A percentile compares a stretch with the other conserved stretches of the same genome.
Conservation (phyloP, 345 rosid genomes). For the Ceriops tagal region DNA sequence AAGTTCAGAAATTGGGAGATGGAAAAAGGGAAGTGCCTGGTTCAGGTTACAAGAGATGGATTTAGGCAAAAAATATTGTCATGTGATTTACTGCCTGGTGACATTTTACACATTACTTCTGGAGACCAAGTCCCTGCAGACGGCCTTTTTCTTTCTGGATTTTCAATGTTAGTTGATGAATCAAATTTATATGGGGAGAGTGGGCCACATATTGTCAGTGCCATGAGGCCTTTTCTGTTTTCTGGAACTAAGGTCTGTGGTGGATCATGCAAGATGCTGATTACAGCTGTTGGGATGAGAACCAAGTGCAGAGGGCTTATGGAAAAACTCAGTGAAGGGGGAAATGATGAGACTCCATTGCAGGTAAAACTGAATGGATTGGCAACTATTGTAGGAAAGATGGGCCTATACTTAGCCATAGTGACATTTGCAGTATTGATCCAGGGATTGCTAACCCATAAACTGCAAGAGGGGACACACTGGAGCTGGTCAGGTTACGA, state of each 20-base stretch:
- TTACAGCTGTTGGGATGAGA: conserved; percentile 92
- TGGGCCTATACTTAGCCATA: conserved; percentile 75
- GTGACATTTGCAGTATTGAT: conserved; percentile 80
- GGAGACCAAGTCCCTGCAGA: conserved; percentile 96
- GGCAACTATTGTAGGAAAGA: conserved; percentile 79
- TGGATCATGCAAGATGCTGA: conserved; percentile 85
- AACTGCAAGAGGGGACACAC: conserved; percentile 41
- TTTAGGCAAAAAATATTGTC: conserved; percentile 79
- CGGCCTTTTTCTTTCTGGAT: conserved; percentile 80
- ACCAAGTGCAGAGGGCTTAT: conserved; percentile 88
- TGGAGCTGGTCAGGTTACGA: conserved; percentile 79
- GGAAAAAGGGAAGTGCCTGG: conserved; percentile 74
- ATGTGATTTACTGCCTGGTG: conserved; percentile 80
- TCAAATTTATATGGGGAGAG: conserved; percentile 89
- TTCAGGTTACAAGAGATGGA: conserved; percentile 80
- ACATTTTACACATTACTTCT: conserved; percentile 72
- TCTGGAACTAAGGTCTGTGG: conserved; percentile 89
- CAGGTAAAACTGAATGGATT: conserved; percentile 93
- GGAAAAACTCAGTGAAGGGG: conserved; percentile 90
- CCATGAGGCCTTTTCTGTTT: conserved; percentile 66
- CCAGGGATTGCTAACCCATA: conserved; percentile 61
- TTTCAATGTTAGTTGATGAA: conserved; percentile 76
- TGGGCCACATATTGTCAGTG: conserved; percentile 62
- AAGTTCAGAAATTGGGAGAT: conserved; percentile 82
- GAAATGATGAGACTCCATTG: conserved; percentile 89